Evolutionary conservation across 2,329 filamentous ascomycete species (phyloP).

Genomic region (Hymenoscyphus albidus): DNA sequence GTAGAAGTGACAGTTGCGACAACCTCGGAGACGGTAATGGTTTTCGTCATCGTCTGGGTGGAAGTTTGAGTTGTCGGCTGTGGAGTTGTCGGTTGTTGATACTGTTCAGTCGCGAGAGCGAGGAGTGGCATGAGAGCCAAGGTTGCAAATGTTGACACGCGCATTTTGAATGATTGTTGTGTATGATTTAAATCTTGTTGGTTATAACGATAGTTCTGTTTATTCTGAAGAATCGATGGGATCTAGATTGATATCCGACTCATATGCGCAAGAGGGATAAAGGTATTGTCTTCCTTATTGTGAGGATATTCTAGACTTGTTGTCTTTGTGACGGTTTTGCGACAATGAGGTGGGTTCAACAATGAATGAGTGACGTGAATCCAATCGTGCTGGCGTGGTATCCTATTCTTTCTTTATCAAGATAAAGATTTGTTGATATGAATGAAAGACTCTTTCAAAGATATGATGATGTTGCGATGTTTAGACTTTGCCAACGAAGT

Average conservation of each 20-base stretch:
- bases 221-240: not conserved
- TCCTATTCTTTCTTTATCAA: constrained; percentile 9
- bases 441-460: constrained; percentile 34
- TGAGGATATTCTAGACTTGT: constrained; percentile 9
- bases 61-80: constrained; percentile 36
- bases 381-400: constrained; percentile 17
- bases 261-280: constrained; percentile 4
- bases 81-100: not conserved
- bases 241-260: not conserved
- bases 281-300: constrained; percentile 5
- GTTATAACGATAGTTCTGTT: not conserved
- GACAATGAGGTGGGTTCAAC: constrained; percentile 3
- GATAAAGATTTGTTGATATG: constrained; percentile 13
- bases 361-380: constrained; percentile 18
- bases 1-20: constrained; percentile 38
- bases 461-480: constrained; percentile 15
- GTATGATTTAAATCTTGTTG: not conserved
- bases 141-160: constrained; percentile 44
- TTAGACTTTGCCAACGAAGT: constrained; percentile 57
- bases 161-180: constrained; percentile 36
- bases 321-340: constrained; percentile 1
- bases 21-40: constrained; percentile 48
- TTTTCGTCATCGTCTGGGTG: constrained; percentile 50
- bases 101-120: constrained; percentile 41
- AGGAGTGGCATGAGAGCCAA: constrained; percentile 50